A percentile compares a stretch with the other conserved stretches of the same genome.
phyloP scores from a whole-genome alignment of 306 rosid species.

The Cucurbita argyrosperma region DNA sequence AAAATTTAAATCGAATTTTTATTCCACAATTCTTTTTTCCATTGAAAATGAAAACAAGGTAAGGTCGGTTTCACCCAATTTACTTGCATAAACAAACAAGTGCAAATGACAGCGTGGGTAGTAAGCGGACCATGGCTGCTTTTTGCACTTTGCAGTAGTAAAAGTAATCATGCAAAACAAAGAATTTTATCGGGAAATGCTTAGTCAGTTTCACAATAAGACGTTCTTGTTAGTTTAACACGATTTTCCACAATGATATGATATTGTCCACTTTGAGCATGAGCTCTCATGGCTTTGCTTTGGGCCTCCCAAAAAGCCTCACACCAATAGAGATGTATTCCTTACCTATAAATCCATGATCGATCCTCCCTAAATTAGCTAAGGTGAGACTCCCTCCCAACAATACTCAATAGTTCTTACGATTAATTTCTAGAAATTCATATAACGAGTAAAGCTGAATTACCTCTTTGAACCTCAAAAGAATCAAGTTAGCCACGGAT shows the following conservation, averaged over 20 bases:
- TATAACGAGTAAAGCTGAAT: neutral
- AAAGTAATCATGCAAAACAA: neutral
- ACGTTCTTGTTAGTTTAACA: neutral
- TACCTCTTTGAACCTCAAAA: constrained; percentile 85
- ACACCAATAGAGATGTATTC: too few relatives aligned
- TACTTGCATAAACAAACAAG: neutral
- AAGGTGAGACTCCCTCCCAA: too few relatives aligned
- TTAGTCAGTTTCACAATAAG: neutral
- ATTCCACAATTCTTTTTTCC: neutral
- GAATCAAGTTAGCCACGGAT: constrained; percentile 57
- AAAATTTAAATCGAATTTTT: neutral
- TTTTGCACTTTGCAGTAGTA: neutral
- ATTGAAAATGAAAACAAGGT: neutral
- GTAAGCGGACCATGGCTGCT: neutral
- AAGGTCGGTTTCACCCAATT: neutral
- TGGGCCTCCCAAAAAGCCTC: too few relatives aligned
- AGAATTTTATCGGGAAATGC: neutral
- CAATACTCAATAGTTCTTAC: neutral
- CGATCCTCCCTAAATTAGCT: too few relatives aligned
- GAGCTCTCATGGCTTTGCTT: too few relatives aligned
- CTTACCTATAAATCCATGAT: too few relatives aligned
- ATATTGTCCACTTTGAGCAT: too few relatives aligned
- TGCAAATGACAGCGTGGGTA: neutral
- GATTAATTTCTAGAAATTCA: neutral
- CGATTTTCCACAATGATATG: too few relatives aligned